Conservation (phyloP, 208 protist genomes). For the Acanthamoeba sp. region DNA sequence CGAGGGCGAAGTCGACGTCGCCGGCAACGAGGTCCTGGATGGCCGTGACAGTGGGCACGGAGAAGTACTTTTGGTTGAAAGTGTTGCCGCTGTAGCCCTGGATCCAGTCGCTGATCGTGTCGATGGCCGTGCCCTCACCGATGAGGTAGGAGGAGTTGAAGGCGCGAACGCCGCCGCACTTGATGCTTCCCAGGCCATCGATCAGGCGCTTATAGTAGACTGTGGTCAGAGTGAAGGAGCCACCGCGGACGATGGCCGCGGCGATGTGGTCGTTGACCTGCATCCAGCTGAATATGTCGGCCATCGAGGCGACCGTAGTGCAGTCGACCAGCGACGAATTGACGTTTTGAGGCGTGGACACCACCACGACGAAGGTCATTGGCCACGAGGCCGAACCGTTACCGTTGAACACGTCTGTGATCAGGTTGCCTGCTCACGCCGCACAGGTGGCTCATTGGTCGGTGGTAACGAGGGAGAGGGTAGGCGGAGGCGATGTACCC, state of each 20-base stretch:
- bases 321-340: constrained; percentile 46
- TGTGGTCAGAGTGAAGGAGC: neutral
- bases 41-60: neutral
- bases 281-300: constrained; percentile 66
- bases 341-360: neutral
- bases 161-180: constrained; percentile 31
- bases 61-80: constrained; percentile 63
- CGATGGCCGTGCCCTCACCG: constrained; percentile 38
- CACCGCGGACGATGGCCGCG: constrained; percentile 32
- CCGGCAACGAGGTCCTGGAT: constrained; percentile 27
- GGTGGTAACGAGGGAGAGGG: neutral
- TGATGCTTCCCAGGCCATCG: constrained; percentile 37
- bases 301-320: constrained; percentile 46
- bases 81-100: constrained; percentile 68
- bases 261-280: constrained; percentile 68
- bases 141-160: constrained; percentile 52
- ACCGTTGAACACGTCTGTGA: constrained; percentile 60
- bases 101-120: constrained; percentile 62
- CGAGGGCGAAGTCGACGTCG: constrained; percentile 60
- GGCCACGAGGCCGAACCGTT: neutral
- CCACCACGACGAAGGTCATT: constrained; percentile 38
- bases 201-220: constrained; percentile 69
- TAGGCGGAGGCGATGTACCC: neutral
- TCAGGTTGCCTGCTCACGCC: constrained; percentile 48
- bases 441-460: too few species aligned